phyloP scores from a whole-genome alignment of 805 yeast species.

The Yamadazyma akitaensis region DNA sequence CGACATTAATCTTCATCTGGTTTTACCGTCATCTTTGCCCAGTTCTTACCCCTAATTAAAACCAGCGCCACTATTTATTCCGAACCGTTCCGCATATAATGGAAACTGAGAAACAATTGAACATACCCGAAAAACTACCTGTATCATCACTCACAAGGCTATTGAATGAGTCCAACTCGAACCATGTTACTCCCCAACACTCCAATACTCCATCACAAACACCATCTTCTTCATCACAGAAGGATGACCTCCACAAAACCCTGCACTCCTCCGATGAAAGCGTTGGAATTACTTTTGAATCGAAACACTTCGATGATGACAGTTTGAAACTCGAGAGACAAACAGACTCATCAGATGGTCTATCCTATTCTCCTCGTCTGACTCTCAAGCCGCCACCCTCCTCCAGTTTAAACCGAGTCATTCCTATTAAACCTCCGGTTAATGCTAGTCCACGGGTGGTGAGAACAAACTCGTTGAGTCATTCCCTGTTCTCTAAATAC shows the following conservation, averaged over 20 bases:
- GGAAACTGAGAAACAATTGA: slow-evolving; percentile 1
- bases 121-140: slow-evolving; percentile 19
- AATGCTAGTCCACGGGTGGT: slow-evolving; percentile 40
- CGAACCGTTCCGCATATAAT: not conserved
- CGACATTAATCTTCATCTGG: not conserved
- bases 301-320: slow-evolving; percentile 1
- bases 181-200: slow-evolving; percentile 16
- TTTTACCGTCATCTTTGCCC: not conserved
- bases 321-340: slow-evolving; percentile 1
- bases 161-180: slow-evolving; percentile 30
- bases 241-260: slow-evolving; percentile 5
- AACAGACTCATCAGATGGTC: not conserved
- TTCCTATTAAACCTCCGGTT: slow-evolving; percentile 18
- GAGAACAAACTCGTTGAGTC: slow-evolving; percentile 38
- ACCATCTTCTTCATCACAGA: slow-evolving; percentile 9
- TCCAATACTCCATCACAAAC: slow-evolving; percentile 12
- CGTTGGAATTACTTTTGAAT: slow-evolving; percentile 12
- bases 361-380: not conserved
- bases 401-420: slow-evolving; percentile 14
- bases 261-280: slow-evolving; percentile 12
- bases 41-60: not conserved
- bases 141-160: slow-evolving; percentile 37
- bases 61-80: not conserved
- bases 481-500: slow-evolving; percentile 36
- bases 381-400: slow-evolving; percentile 3